Conservation (phyloP, 2,329 filamentous ascomycete species). For the Trichoderma afroharzianum region DNA sequence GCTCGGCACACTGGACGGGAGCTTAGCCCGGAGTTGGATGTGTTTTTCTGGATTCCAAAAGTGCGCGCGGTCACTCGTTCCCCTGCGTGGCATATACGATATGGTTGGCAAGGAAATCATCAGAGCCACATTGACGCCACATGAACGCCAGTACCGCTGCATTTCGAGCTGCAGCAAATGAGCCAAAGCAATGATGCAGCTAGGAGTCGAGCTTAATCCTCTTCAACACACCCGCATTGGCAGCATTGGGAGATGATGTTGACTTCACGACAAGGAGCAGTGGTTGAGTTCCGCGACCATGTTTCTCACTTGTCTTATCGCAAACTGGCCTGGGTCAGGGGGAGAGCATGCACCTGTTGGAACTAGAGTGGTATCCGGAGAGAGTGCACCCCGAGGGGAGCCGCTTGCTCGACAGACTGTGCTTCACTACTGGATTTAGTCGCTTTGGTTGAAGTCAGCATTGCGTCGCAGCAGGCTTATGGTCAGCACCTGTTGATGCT, state of each 20-base stretch:
- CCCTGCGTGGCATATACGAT: neutral
- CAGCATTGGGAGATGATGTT: neutral
- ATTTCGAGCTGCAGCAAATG: neutral
- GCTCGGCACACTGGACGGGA: neutral
- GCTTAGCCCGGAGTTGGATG: neutral
- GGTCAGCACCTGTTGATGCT: neutral
- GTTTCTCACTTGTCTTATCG: neutral
- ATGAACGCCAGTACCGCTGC: neutral
- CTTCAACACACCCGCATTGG: neutral
- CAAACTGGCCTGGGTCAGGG: neutral
- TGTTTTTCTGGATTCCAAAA: neutral
- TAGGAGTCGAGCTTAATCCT: neutral
- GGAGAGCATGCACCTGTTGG: neutral
- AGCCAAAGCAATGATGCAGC: neutral
- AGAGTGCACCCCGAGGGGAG: neutral
- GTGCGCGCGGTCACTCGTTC: neutral
- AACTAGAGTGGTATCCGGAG: neutral
- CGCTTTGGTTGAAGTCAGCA: neutral
- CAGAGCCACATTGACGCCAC: neutral
- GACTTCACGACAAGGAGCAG: neutral
- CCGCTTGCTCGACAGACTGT: neutral
- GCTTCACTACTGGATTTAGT: neutral
- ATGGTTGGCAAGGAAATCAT: neutral
- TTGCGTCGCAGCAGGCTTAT: neutral
- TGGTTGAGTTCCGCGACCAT: neutral